Evolutionary conservation across 345 rosid genomes (phyloP).

Genomic region (Garcia nutans): DNA sequence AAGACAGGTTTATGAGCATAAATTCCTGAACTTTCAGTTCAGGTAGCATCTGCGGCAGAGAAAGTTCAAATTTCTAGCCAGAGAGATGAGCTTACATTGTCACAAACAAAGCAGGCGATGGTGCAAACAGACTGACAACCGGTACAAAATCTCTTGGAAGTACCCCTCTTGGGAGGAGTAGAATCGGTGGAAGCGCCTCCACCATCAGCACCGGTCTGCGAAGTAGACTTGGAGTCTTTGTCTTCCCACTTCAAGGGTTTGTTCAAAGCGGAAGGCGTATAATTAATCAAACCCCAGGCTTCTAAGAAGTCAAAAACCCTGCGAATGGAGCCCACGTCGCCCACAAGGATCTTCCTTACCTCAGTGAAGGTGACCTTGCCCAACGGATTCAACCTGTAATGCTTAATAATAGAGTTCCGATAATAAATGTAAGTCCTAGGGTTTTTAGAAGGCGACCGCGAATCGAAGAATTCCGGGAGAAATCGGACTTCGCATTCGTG

Average conservation of each 20-base stretch:
- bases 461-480: conserved; percentile 77
- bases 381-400: conserved; percentile 56
- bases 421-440: conserved; percentile 60
- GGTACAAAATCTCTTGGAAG: conserved; percentile 58
- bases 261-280: conserved; percentile 41
- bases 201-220: conserved; percentile 15
- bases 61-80: not conserved
- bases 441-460: conserved; percentile 59
- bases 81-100: conserved; percentile 52
- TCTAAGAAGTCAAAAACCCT: conserved; percentile 93
- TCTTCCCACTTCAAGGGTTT: conserved; percentile 92
- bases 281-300: conserved; percentile 84
- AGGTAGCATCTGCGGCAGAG: not conserved
- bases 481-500: conserved; percentile 73
- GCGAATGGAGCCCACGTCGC: conserved; percentile 85
- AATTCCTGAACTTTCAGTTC: not conserved
- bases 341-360: conserved; percentile 67
- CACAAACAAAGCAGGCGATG: conserved; percentile 83
- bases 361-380: conserved; percentile 80
- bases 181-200: conserved; percentile 26
- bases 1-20: not conserved
- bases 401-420: conserved; percentile 73
- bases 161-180: conserved; percentile 37
- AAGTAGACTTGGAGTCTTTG: conserved; percentile 55
- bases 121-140: conserved; percentile 83